Base-by-base conservation (phyloP, 441 rosid genomes). In the Populus hybrid region DNA sequence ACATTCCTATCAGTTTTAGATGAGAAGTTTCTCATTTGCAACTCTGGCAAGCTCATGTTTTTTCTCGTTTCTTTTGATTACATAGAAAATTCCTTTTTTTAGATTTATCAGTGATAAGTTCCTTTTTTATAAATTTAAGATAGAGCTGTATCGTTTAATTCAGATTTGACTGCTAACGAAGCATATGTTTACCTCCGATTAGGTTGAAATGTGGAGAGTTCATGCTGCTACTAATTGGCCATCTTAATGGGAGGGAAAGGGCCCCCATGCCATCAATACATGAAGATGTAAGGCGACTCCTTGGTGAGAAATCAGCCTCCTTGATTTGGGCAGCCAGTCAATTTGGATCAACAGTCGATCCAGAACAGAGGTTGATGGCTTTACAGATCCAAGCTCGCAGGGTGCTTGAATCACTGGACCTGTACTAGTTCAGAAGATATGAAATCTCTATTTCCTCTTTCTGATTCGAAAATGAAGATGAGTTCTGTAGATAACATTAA, bases 251-350 rank as follows among this genome's bases (percentile, higher is more conserved):
- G 74, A 89, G 90, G 81, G 92, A 92, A 76, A 81, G 83, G 30
- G 80, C 99, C 67, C 93, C 98, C 40, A 89, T 93, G 85, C 92
- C 94, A 30, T 85, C 93, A 74, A 85, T 95, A 77, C 92, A 94
- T 63, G 97, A 95, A 76, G 97, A 95, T 53, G 69, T 95, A 68
- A 90, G 91, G 80, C 95, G 88, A 59, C 93, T 93, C 81, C 85
- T 95, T 7, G 99, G 99, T 80, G 98, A 95, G 85, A 89, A 90
- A 73, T 92, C 95, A 0, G 98, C 99, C 12, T 92, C 99, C 70
- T 84, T 93, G 82, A 89, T 95, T 87, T 95, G 98, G 99, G 98
- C 99, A 6, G 98, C 99, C 24, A 92, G 97, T 84, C 99, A 92
- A 73, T 91, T 92, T 57, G 96, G 93, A 63, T 91, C 98, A 63